These are phyloP conservation scores for Beauveria sp. DNA, from an alignment of 2,329 filamentous ascomycete genomes.

Conservation along the genomic window DNA sequence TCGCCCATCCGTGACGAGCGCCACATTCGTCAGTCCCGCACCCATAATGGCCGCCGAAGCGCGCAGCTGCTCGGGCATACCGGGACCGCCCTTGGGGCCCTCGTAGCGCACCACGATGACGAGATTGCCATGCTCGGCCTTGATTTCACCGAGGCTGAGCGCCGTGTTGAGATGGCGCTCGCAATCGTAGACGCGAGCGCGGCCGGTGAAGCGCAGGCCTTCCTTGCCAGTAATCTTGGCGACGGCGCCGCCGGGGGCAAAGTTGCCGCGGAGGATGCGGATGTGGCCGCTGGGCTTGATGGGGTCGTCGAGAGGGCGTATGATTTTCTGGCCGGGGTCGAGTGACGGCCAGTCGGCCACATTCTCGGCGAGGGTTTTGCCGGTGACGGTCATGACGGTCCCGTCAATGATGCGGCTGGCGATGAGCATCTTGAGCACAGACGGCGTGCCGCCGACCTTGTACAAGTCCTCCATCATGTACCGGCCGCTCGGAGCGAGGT, in stretches of 20 bases:
- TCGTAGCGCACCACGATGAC: slow-evolving; percentile 91
- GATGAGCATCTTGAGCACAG: slow-evolving; percentile 78
- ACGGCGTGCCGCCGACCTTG: slow-evolving; percentile 75
- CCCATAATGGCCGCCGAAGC: slow-evolving; percentile 89
- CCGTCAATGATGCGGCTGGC: slow-evolving; percentile 71
- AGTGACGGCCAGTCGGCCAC: slow-evolving; percentile 69
- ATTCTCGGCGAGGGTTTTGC: slow-evolving; percentile 76
- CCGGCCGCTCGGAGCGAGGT: slow-evolving; percentile 74
- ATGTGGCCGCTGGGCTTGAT: slow-evolving; percentile 78
- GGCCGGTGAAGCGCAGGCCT: slow-evolving; percentile 66
- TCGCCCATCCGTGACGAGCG: slow-evolving; percentile 84
- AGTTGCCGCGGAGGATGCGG: slow-evolving; percentile 72
- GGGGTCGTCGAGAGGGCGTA: slow-evolving; percentile 57
- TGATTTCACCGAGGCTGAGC: slow-evolving; percentile 58
- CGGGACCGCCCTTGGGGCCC: slow-evolving; percentile 84
- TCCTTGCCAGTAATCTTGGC: slow-evolving; percentile 94
- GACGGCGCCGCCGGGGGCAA: slow-evolving; percentile 75
- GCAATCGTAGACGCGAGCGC: slow-evolving; percentile 76
- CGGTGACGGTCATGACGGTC: slow-evolving; percentile 71
- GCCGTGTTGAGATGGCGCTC: slow-evolving; percentile 72
- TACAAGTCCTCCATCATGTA: slow-evolving; percentile 87
- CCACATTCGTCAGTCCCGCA: slow-evolving; percentile 77
- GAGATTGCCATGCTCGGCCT: slow-evolving; percentile 57
- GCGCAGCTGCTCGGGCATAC: slow-evolving; percentile 92
- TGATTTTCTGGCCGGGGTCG: slow-evolving; percentile 72